These are phyloP conservation scores for Glutinoglossum americanum DNA, from an alignment of 495 filamentous ascomycete species.

Conservation along the genomic window DNA sequence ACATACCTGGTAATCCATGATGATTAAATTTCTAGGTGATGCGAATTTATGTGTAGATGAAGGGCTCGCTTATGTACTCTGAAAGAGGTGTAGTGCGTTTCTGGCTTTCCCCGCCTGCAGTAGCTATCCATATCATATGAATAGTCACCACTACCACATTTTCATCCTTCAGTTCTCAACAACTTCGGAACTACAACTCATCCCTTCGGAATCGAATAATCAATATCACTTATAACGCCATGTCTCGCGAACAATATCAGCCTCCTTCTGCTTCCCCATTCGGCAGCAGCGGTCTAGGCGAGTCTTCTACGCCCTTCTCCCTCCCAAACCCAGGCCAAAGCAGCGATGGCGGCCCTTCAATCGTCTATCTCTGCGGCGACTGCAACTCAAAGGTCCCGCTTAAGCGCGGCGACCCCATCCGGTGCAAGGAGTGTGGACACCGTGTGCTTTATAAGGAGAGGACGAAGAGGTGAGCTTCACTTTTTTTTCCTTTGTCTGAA, in stretches of 20 bases:
- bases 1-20: conserved; percentile 39
- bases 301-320: background rate
- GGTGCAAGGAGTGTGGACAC: conserved; percentile 91
- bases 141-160: background rate
- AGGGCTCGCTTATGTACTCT: too few relatives aligned
- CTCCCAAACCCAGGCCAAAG: background rate
- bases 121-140: too few relatives aligned
- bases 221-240: background rate
- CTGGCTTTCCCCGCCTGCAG: background rate
- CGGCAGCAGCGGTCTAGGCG: background rate
- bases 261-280: conserved; percentile 1
- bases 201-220: background rate
- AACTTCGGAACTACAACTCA: too few relatives aligned
- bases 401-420: conserved; percentile 67
- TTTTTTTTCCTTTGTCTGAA: background rate
- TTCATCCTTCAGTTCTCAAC: background rate
- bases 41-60: too few relatives aligned
- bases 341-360: conserved; percentile 20
- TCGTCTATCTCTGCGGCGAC: conserved; percentile 83
- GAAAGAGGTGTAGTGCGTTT: background rate
- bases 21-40: background rate
- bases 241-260: conserved; percentile 8
- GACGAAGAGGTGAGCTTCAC: conserved; percentile 79
- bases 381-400: conserved; percentile 66
- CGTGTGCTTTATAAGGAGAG: conserved; percentile 94